Conservation (phyloP, 352 stramenopile species). For the Blastocystis sp. region DNA sequence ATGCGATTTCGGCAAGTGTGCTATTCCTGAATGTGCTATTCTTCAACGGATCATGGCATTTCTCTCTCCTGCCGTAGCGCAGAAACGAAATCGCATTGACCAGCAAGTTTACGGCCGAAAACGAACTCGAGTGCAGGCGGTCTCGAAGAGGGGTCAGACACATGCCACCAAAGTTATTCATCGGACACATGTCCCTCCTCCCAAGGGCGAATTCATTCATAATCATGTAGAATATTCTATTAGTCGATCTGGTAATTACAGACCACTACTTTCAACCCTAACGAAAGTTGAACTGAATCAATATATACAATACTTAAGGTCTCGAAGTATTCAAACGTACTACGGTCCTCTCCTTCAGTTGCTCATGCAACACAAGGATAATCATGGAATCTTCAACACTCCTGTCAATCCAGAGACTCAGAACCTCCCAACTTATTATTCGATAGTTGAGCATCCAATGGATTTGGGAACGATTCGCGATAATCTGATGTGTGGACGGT, state of each 20-base stretch:
- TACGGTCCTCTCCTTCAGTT: conserved; percentile 13
- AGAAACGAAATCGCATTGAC: not conserved
- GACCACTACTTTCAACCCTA: not conserved
- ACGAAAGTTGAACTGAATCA: not conserved
- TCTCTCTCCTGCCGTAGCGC: not conserved
- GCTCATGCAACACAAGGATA: conserved; percentile 37
- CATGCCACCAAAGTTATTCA: not conserved
- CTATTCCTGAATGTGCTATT: conserved; percentile 21
- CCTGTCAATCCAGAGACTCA: conserved; percentile 14
- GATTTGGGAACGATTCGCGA: conserved; percentile 48
- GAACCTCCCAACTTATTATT: conserved; percentile 39
- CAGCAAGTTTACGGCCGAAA: too few species aligned
- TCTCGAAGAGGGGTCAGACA: not conserved
- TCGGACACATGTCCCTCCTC: not conserved
- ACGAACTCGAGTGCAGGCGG: not conserved
- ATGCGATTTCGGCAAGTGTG: conserved; percentile 17
- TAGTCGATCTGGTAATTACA: not conserved
- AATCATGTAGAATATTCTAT: not conserved
- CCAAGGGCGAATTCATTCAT: conserved; percentile 15
- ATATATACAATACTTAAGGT: conserved; percentile 10
- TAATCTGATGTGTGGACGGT: not conserved
- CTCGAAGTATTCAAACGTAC: not conserved
- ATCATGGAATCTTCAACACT: conserved; percentile 17
- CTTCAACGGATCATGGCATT: not conserved
- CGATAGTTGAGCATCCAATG: conserved; percentile 1